Evolutionary conservation across 169 alveolate species (phyloP), one percentile per base, ranked within the genome.

Genomic region (Babesia sp.): DNA sequence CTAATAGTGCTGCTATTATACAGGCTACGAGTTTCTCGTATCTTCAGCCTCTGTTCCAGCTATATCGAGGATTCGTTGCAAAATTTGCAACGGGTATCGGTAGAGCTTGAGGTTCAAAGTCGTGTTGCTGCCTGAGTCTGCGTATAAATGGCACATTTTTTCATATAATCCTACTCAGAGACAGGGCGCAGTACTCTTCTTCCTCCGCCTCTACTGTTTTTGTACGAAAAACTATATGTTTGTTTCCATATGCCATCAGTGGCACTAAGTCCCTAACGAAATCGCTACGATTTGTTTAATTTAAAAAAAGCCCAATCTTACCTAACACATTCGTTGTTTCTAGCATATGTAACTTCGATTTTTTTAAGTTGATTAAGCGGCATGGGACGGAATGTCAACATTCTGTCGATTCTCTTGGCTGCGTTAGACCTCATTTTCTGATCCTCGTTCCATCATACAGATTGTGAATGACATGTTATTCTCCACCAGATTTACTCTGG

Each of bases 201-300:
- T 36, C 66, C 12, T 29, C 46, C 12, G 36, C 7, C 4, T 71
- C 63, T 3, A 46, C 11, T 0, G 5, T 12, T 26, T 56, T 45
- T 5, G 58, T 42, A 31, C 29, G 14, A 41, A 74, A 74, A 34
- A 61, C 44, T n/a, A 75, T 41, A 39, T 75, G 85, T 34, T 34
- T 26, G 71, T 75, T 75, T 1, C 76, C 85, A 28, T 75, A 60
- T 2, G 76, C 66, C 71, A 75, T 75, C 26, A 75, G 76, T 1
- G 85, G 85, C 22, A 75, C 29, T 9, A 44, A 45, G n/a, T 75
- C 71, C 71, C 54, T 63, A 1, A 64, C 71, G 42, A 75, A 75
- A 24, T 1, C 8, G 28, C 85, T 75, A 42, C 45, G 41, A 24
- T 36, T 26, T 14, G 11, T 44, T n/a, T 16, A 1, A 20, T 22